These are phyloP conservation scores for Quercus phellos DNA, from an alignment of 331 rosid species.

Conservation along the genomic window DNA sequence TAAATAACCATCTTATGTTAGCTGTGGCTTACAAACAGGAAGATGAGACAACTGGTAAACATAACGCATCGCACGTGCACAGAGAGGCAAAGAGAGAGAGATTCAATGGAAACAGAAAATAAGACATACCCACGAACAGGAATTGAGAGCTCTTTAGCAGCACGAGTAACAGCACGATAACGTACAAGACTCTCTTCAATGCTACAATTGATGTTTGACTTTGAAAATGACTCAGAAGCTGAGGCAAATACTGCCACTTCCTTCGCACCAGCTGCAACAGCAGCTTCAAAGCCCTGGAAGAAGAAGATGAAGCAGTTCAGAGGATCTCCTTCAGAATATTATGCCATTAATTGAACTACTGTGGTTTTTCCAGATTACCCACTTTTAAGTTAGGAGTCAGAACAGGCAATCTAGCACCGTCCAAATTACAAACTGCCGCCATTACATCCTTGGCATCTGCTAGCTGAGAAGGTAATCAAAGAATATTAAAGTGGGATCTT, in stretches of 20 bases:
- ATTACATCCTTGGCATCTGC: conserved; percentile 87
- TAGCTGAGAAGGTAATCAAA: conserved; percentile 36
- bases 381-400: conserved; percentile 87
- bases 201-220: conserved; percentile 83
- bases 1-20: background rate
- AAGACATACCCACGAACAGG: conserved; percentile 82
- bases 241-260: conserved; percentile 88
- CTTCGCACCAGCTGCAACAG: conserved; percentile 83
- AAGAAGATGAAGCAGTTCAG: conserved; percentile 24
- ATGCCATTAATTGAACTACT: background rate
- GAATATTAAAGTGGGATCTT: background rate
- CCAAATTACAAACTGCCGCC: conserved; percentile 59
- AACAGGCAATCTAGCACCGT: conserved; percentile 71
- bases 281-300: conserved; percentile 79
- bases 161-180: conserved; percentile 64
- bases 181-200: conserved; percentile 81
- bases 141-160: conserved; percentile 70
- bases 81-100: conserved; percentile 6
- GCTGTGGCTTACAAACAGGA: background rate
- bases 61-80: background rate
- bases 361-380: conserved; percentile 14
- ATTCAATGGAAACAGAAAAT: conserved; percentile 5
- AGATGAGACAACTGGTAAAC: background rate
- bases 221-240: conserved; percentile 92
- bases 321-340: background rate